Base-by-base conservation (phyloP, 2,329 filamentous ascomycete genomes). In the Xylaria sp. region DNA sequence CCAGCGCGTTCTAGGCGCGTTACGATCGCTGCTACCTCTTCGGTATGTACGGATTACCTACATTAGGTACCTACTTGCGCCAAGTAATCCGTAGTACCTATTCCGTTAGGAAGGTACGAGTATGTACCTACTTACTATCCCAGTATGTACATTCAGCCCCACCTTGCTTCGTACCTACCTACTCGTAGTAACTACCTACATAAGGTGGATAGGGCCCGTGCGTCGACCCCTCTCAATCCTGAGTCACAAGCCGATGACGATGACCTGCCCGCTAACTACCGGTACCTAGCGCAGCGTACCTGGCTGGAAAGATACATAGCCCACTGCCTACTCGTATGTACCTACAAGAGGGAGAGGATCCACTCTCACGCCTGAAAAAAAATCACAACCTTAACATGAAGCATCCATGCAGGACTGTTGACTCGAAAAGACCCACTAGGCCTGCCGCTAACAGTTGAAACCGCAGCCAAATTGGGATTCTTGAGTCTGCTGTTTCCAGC, bases 401-500 rank as follows among this genome's bases (percentile, higher is more conserved):
- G 37, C 37, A 42, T 13, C 8, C 8, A 42, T 10, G 37, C 23
- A 47, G 49, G 39, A 18, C 42, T 46, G 42, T 51, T 50, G 49
- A 51, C 49, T 51, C 49, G 49, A 50, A 52, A 51, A 49, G 59
- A 37, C 54, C 59, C 59, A 60, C 63, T 53, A 49, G 18, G 48
- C 54, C 46, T 60, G 50, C 66, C 60, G 63, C 63, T 69, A 69
- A 57, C 63, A 63, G 60, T 58, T 64, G 68, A 63, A 67, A 70
- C 68, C 63, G 64, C 61, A 57, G 65, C 64, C 62, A 62, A 58
- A 66, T 60, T 61, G 52, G 49, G 67, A 70, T 67, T 68, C 66
- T 66, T 30, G 23, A 30, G 23, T 69, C 62, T 68, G 61, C 66
- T 69, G 66, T 58, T 69, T 69, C 67, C 68, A 69, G 59, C 57